Evolutionary conservation across 2,329 filamentous ascomycete genomes (phyloP).

Genomic region (Colletotrichum graminicola): DNA sequence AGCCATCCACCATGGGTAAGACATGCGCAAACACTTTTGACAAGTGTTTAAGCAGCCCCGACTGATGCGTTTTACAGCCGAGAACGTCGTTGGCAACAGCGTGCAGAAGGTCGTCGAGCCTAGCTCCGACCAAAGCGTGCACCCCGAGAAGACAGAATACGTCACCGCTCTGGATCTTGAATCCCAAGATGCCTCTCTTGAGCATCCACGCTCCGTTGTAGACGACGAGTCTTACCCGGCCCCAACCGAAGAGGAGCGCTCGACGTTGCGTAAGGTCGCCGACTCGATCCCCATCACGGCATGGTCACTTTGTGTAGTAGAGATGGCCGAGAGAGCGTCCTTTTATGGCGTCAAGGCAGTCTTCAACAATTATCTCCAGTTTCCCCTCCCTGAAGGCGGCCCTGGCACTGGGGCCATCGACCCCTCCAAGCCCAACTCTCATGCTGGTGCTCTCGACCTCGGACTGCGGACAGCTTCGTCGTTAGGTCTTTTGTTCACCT

Average conservation of each 20-base stretch:
- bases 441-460: constrained; percentile 70
- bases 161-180: constrained; percentile 8
- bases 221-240: constrained; percentile 27
- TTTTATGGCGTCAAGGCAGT: constrained; percentile 68
- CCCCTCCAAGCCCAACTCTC: constrained; percentile 51
- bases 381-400: constrained; percentile 65
- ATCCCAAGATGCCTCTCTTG: constrained; percentile 20
- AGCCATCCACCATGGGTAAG: constrained; percentile 30
- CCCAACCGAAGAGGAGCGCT: constrained; percentile 34
- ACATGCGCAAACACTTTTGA: background rate
- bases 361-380: constrained; percentile 73
- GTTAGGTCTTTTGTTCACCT: constrained; percentile 65
- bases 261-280: constrained; percentile 52
- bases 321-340: constrained; percentile 71
- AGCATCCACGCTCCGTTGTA: background rate
- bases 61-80: constrained; percentile 12
- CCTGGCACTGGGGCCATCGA: constrained; percentile 61
- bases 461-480: constrained; percentile 67
- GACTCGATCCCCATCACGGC: constrained; percentile 63
- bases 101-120: constrained; percentile 35
- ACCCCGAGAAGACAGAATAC: constrained; percentile 12
- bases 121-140: constrained; percentile 19
- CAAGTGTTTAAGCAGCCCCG: background rate
- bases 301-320: constrained; percentile 70
- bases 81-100: constrained; percentile 33